Percentiles rank a stretch among this genome's conserved stretches.
Evolutionary conservation across 2,329 filamentous ascomycete genomes (phyloP).

Genomic region (Chalaropsis ovoidea): DNA sequence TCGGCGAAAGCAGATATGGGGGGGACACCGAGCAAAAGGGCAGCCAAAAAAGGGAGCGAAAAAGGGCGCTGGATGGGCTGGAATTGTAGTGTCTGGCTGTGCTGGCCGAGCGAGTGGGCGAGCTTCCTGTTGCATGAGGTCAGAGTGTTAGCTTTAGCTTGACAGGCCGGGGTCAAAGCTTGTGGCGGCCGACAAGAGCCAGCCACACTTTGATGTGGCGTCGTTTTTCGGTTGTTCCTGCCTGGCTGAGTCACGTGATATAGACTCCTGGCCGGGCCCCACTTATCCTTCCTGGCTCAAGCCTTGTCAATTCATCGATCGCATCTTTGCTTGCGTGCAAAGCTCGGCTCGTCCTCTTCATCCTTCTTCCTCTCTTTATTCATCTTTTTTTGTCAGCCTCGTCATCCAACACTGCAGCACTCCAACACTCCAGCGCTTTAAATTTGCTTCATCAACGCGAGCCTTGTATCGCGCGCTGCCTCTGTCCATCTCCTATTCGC

Average conservation of each 20-base stretch:
- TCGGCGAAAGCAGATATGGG: background rate
- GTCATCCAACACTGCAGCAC: background rate
- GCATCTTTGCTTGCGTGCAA: background rate
- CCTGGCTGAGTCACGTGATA: background rate
- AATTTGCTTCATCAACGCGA: background rate
- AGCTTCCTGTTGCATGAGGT: conserved; percentile 11
- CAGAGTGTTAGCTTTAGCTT: conserved; percentile 15
- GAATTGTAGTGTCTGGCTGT: background rate
- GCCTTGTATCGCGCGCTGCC: background rate
- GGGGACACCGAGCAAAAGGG: background rate
- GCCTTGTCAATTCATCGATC: background rate
- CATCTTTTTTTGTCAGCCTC: conserved; percentile 1
- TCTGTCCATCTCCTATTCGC: background rate
- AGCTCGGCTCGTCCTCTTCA: background rate
- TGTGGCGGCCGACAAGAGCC: background rate
- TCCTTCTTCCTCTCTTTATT: too few relatives aligned
- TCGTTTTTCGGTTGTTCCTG: background rate
- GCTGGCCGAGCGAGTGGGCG: background rate
- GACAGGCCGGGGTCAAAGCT: conserved; percentile 12
- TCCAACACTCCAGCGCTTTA: background rate
- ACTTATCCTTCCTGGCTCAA: background rate
- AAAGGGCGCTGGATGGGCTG: background rate
- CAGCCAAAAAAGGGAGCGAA: background rate
- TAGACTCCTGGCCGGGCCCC: background rate
- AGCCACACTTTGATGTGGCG: background rate